A percentile compares a stretch with the other conserved stretches of the same genome.
These are phyloP conservation scores for Gracilaria domingensis DNA, from an alignment of 23 red algal genomes.

Conservation along the genomic window DNA sequence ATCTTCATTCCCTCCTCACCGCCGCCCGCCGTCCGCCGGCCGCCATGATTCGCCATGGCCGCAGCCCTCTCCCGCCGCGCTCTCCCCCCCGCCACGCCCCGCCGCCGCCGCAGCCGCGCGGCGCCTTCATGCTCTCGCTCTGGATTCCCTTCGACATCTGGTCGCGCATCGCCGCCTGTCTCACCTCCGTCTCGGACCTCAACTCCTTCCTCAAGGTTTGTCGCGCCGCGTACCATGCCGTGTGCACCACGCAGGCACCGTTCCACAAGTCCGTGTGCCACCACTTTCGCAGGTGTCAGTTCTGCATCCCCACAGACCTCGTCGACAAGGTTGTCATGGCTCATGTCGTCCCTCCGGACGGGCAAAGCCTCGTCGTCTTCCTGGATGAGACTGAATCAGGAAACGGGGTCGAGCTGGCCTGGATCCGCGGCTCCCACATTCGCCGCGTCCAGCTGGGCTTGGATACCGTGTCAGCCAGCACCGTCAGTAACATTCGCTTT, in stretches of 20 bases:
- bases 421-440: conserved; percentile 29
- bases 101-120: conserved; percentile 21
- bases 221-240: conserved; percentile 37
- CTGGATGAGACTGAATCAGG: conserved; percentile 35
- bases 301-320: conserved; percentile 30
- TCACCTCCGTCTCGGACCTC: conserved; percentile 25
- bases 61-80: neutral
- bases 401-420: conserved; percentile 47
- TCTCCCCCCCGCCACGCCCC: conserved; percentile 26
- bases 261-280: conserved; percentile 29
- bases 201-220: conserved; percentile 45
- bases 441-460: conserved; percentile 49
- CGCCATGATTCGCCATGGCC: conserved; percentile 18
- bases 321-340: conserved; percentile 48
- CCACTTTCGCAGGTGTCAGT: conserved; percentile 32
- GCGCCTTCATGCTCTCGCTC: conserved; percentile 33
- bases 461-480: conserved; percentile 56
- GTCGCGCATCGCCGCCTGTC: conserved; percentile 35
- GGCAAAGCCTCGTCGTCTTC: conserved; percentile 44
- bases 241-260: conserved; percentile 17
- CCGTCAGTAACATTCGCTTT: conserved; percentile 70
- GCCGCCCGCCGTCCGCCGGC: neutral
- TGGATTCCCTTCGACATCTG: conserved; percentile 71
- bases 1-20: conserved; percentile 18
- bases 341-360: conserved; percentile 47